Conservation (phyloP, 2,329 filamentous ascomycete species). For the Neoarthrinium moseri region DNA sequence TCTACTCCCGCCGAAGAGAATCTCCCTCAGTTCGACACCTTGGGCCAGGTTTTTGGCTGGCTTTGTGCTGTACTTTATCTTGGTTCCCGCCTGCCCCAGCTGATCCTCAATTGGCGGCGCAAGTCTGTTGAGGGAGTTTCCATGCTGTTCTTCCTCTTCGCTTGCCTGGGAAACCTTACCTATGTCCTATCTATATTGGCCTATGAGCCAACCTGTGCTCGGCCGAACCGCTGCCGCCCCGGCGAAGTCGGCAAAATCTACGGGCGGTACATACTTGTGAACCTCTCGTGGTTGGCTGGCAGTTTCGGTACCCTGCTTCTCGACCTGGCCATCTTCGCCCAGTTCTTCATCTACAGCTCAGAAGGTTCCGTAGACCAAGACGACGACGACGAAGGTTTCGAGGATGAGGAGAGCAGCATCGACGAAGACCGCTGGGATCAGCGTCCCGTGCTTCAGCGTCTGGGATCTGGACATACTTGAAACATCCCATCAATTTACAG, state of each 20-base stretch:
- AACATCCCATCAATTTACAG: no score
- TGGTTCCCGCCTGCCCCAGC: conserved; percentile 83
- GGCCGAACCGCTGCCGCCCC: conserved; percentile 49
- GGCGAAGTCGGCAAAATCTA: conserved; percentile 71
- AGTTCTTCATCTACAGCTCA: conserved; percentile 82
- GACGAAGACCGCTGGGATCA: conserved; percentile 25
- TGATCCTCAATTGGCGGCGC: conserved; percentile 87
- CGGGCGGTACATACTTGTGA: conserved; percentile 80
- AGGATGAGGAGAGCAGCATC: conserved; percentile 24
- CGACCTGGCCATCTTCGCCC: conserved; percentile 82
- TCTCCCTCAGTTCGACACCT: conserved; percentile 65
- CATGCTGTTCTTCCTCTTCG: conserved; percentile 94
- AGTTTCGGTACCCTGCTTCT: conserved; percentile 84
- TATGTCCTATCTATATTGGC: conserved; percentile 91
- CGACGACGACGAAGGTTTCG: conserved; percentile 23
- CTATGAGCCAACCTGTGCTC: conserved; percentile 72
- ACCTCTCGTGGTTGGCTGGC: conserved; percentile 85
- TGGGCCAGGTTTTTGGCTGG: conserved; percentile 91
- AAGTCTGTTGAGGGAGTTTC: conserved; percentile 93
- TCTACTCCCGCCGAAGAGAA: conserved; percentile 39
- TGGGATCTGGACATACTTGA: conserved; percentile 16
- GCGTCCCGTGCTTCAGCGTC: conserved; percentile 27
- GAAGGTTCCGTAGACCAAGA: conserved; percentile 32
- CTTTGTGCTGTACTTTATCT: conserved; percentile 88
- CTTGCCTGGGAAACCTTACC: conserved; percentile 90